These are phyloP conservation scores for Aspergillus homomorphus DNA, from an alignment of 495 filamentous ascomycete species.

Conservation along the genomic window DNA sequence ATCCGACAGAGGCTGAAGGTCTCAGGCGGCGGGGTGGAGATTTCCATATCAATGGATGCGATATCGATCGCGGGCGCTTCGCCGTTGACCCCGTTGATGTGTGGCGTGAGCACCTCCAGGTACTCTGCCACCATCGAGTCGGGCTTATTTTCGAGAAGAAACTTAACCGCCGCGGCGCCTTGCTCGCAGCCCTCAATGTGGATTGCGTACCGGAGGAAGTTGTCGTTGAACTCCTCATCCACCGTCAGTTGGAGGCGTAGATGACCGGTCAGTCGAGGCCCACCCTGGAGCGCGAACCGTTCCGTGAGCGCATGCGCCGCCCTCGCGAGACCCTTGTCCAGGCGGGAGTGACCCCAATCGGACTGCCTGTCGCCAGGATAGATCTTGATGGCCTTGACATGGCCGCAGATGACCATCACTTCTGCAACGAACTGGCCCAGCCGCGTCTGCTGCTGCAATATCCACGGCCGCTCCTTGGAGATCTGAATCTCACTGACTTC, in stretches of 20 bases:
- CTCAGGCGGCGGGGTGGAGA: neutral
- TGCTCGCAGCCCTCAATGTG: conserved; percentile 39
- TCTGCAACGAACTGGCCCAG: conserved; percentile 70
- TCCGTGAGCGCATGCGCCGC: conserved; percentile 61
- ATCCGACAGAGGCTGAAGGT: conserved; percentile 12
- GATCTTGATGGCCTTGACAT: conserved; percentile 60
- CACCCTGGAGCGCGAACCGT: conserved; percentile 47
- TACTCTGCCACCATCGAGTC: conserved; percentile 32
- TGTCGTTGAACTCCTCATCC: conserved; percentile 40
- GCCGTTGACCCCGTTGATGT: neutral
- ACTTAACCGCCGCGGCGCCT: conserved; percentile 29
- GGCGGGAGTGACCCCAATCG: conserved; percentile 54
- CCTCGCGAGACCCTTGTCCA: conserved; percentile 49
- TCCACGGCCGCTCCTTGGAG: conserved; percentile 55
- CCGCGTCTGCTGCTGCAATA: conserved; percentile 64
- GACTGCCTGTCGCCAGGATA: conserved; percentile 43
- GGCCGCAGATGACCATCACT: conserved; percentile 56
- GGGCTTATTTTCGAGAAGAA: conserved; percentile 25
- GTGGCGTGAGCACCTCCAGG: conserved; percentile 30
- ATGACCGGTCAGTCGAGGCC: conserved; percentile 61
- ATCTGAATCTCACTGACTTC: conserved; percentile 56
- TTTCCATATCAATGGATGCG: neutral
- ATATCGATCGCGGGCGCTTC: neutral
- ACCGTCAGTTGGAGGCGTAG: conserved; percentile 65
- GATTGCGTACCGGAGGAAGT: conserved; percentile 39